A percentile compares a stretch with the other conserved stretches of the same genome.
Evolutionary conservation across 768 basidiomycete genomes (phyloP).

Genomic region (Podaxis sp.): DNA sequence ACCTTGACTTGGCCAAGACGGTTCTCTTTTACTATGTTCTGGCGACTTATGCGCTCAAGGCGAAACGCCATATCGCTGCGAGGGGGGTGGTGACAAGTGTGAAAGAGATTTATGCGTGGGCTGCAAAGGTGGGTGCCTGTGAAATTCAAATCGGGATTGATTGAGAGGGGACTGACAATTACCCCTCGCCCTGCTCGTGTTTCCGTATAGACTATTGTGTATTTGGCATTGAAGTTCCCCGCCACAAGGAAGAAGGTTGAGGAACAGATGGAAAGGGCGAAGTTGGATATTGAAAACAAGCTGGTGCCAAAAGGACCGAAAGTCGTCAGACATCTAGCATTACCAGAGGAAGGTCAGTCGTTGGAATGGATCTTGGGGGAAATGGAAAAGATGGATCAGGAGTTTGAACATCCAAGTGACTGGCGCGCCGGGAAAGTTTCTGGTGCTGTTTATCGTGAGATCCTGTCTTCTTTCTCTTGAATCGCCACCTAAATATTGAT

Average conservation of each 20-base stretch:
- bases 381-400: constrained; percentile 76
- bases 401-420: constrained; percentile 37
- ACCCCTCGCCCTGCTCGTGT: neutral
- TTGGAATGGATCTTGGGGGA: constrained; percentile 72
- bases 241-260: constrained; percentile 54
- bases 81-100: constrained; percentile 48
- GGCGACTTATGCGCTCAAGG: constrained; percentile 44
- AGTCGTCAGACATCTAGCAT: constrained; percentile 58
- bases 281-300: constrained; percentile 58
- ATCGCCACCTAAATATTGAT: neutral
- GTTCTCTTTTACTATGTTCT: constrained; percentile 57
- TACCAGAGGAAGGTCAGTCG: constrained; percentile 62
- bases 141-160: neutral
- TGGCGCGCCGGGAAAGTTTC: constrained; percentile 76
- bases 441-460: constrained; percentile 83
- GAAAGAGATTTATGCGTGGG: constrained; percentile 49
- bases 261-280: constrained; percentile 60
- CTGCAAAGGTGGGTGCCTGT: constrained; percentile 39
- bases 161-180: neutral
- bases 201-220: constrained; percentile 26
- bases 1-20: constrained; percentile 49
- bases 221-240: constrained; percentile 59
- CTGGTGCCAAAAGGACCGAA: constrained; percentile 61
- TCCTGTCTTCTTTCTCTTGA: neutral
- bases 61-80: constrained; percentile 59